Conservation (phyloP, 352 stramenopile species). For the Peronospora tabacina region DNA sequence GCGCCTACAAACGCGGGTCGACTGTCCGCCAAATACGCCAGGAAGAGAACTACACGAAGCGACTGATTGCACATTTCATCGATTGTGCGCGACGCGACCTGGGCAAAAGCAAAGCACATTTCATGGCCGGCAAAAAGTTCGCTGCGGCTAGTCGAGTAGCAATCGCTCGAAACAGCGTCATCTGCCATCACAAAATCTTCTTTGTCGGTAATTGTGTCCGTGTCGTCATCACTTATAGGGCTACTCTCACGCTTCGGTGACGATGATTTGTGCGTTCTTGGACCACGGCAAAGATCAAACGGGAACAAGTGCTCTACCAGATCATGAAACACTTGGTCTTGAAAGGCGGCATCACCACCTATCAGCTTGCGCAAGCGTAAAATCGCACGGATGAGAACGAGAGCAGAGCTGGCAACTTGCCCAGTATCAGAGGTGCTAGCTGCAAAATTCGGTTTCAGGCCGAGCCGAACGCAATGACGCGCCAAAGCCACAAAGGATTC, state of each 20-base stretch:
- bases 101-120: conserved; percentile 51
- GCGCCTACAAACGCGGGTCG: conserved; percentile 45
- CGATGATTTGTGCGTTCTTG: conserved; percentile 17
- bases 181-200: conserved; percentile 18
- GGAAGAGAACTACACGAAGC: conserved; percentile 54
- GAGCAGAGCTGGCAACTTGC: conserved; percentile 25
- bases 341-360: conserved; percentile 37
- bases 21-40: conserved; percentile 55
- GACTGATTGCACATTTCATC: conserved; percentile 58
- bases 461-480: conserved; percentile 50
- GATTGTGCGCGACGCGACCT: conserved; percentile 49
- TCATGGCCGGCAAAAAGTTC: conserved; percentile 44
- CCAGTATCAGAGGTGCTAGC: conserved; percentile 7
- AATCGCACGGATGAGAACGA: conserved; percentile 44
- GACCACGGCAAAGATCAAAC: conserved; percentile 30
- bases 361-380: conserved; percentile 55
- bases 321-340: conserved; percentile 48
- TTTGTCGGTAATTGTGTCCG: conserved; percentile 28
- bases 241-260: conserved; percentile 17
- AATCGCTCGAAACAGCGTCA: conserved; percentile 15
- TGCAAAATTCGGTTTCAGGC: conserved; percentile 22
- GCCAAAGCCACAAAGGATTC: conserved; percentile 63
- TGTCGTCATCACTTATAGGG: conserved; percentile 25
- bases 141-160: conserved; percentile 30
- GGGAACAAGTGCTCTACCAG: conserved; percentile 51